Conservation (phyloP, 169 alveolate genomes). For the Plasmodium billcollinsi region DNA sequence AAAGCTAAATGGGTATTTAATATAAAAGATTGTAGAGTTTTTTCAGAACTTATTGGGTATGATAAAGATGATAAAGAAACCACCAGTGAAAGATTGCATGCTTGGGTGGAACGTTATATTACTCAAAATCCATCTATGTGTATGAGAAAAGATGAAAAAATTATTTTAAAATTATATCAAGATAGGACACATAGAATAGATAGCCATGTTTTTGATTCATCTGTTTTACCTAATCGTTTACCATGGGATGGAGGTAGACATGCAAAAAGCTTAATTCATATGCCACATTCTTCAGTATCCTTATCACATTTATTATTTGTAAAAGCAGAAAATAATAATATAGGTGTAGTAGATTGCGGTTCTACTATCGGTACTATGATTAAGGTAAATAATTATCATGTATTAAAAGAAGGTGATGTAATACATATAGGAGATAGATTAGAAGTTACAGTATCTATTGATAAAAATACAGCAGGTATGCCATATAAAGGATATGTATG, state of each 20-base stretch:
- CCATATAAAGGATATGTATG: conserved; percentile 82
- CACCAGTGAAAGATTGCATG: conserved; percentile 80
- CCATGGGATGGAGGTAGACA: conserved; percentile 95
- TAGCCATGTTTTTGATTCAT: conserved; percentile 80
- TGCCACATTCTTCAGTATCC: conserved; percentile 93
- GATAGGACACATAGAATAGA: conserved; percentile 86
- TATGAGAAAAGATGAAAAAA: conserved; percentile 77
- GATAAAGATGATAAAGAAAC: conserved; percentile 68
- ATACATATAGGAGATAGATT: conserved; percentile 90
- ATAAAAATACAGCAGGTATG: conserved; percentile 74
- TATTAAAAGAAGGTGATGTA: conserved; percentile 85
- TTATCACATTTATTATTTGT: conserved; percentile 89
- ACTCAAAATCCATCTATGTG: conserved; percentile 82
- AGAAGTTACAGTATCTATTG: conserved; percentile 84
- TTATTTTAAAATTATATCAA: conserved; percentile 79
- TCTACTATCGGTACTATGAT: conserved; percentile 94
- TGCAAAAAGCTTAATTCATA: conserved; percentile 88
- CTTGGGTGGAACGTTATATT: conserved; percentile 85
- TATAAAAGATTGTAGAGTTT: conserved; percentile 79
- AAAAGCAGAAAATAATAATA: conserved; percentile 77
- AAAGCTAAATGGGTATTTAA: conserved; percentile 85
- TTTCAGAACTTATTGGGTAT: conserved; percentile 81
- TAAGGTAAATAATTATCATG: conserved; percentile 82
- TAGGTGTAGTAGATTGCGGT: conserved; percentile 90
- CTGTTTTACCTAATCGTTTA: conserved; percentile 82